phyloP scores from a whole-genome alignment of 768 basidiomycete genomes.

The Lentinula boryana region DNA sequence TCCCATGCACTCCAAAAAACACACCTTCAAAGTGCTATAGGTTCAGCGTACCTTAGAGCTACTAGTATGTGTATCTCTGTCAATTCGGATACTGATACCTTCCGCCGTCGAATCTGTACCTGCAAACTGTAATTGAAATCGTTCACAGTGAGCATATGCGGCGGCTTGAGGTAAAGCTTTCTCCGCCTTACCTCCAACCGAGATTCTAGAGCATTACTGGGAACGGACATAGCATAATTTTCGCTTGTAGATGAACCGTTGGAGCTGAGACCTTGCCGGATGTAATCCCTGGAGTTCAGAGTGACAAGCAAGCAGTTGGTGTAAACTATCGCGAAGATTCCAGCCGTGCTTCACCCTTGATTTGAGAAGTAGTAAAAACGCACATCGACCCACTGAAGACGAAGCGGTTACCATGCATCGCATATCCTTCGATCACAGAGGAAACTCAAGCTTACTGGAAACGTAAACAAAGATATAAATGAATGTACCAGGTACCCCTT shows the following conservation, averaged over 20 bases:
- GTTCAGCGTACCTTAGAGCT: background rate
- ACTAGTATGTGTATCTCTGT: background rate
- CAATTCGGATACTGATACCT: background rate
- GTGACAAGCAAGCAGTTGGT: conserved; percentile 8
- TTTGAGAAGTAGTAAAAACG: background rate
- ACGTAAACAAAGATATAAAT: conserved; percentile 7
- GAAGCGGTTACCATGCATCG: background rate
- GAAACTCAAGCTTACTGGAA: background rate
- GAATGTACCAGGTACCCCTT: conserved; percentile 1
- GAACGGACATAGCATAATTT: background rate
- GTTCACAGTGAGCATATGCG: background rate
- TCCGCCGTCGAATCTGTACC: background rate
- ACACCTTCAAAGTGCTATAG: background rate
- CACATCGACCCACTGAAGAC: conserved; percentile 1
- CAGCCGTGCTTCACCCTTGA: background rate
- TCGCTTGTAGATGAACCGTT: background rate
- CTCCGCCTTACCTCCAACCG: background rate
- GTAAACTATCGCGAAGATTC: background rate
- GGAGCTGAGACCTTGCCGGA: conserved; percentile 2
- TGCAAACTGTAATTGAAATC: background rate
- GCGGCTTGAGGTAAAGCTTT: too few relatives aligned
- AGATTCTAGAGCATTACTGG: background rate
- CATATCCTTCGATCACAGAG: background rate
- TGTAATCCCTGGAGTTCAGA: conserved; percentile 6
- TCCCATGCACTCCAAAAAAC: background rate